phyloP scores from a whole-genome alignment of 2,329 filamentous ascomycete genomes.

The Alternaria incomplexa region DNA sequence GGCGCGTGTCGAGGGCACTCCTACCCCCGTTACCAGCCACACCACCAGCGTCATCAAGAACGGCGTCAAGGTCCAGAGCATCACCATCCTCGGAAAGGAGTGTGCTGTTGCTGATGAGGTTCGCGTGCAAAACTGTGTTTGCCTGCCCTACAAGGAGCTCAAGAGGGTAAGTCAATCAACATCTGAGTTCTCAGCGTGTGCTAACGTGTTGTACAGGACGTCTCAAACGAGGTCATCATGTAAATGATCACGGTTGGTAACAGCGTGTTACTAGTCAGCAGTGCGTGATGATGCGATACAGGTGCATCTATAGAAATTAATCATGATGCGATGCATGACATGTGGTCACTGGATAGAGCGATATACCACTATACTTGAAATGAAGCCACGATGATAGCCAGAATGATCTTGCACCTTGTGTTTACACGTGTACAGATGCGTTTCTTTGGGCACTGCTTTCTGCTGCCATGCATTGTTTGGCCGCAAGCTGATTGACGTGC shows the following conservation, averaged over 20 bases:
- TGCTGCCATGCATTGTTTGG: not conserved
- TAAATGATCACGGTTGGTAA: conserved; percentile 52
- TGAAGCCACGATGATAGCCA: not conserved
- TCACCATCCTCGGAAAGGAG: conserved; percentile 97
- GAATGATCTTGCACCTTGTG: not conserved
- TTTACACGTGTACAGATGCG: not conserved
- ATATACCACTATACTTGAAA: conserved; percentile 7
- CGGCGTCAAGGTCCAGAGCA: conserved; percentile 97
- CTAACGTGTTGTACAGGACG: conserved; percentile 65
- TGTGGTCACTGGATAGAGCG: conserved; percentile 7
- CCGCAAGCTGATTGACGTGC: not conserved
- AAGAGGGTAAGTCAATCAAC: conserved; percentile 75
- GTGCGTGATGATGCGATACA: not conserved
- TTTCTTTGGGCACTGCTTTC: not conserved
- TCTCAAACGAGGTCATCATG: conserved; percentile 89
- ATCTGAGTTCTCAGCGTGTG: not conserved
- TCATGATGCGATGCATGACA: conserved; percentile 11
- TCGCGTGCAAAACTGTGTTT: conserved; percentile 96
- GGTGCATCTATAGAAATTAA: conserved; percentile 9
- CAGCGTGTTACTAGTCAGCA: not conserved
- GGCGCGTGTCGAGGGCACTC: conserved; percentile 95
- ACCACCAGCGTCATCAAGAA: conserved; percentile 96
- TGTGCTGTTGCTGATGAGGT: conserved; percentile 93
- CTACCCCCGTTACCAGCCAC: conserved; percentile 85
- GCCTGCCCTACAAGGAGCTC: conserved; percentile 95